These are phyloP conservation scores for Glycine soja DNA, from an alignment of 306 rosid species.

Conservation along the genomic window DNA sequence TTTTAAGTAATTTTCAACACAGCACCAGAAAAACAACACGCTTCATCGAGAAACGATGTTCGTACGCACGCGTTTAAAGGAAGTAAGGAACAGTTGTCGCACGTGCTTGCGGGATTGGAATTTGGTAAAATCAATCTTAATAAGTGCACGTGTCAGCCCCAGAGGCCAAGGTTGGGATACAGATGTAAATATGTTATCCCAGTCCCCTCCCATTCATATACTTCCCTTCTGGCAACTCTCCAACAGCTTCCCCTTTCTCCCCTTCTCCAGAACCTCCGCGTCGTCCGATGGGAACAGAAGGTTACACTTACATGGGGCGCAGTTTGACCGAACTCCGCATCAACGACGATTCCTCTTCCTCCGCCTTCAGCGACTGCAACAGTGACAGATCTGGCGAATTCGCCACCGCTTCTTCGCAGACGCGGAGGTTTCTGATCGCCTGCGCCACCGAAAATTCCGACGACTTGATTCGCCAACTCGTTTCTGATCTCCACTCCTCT, in stretches of 20 bases:
- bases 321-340: constrained; percentile 61
- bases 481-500: constrained; percentile 68
- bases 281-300: constrained; percentile 59
- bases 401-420: constrained; percentile 65
- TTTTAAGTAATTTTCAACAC: too few relatives aligned
- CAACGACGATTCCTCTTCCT: constrained; percentile 69
- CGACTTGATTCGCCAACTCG: constrained; percentile 77
- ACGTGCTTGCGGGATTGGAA: constrained; percentile 60
- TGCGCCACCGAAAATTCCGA: constrained; percentile 88
- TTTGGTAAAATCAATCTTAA: constrained; percentile 38
- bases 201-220: constrained; percentile 11
- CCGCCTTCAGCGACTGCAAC: constrained; percentile 94
- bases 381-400: constrained; percentile 98
- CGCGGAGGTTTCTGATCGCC: constrained; percentile 65
- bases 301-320: constrained; percentile 63
- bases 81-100: constrained; percentile 52
- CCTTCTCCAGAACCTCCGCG: background rate
- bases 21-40: background rate
- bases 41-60: constrained; percentile 54
- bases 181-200: constrained; percentile 55
- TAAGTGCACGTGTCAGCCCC: constrained; percentile 64
- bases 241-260: background rate
- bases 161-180: constrained; percentile 32
- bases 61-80: constrained; percentile 64
- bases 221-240: background rate